Base-by-base conservation (phyloP, 2,329 filamentous ascomycete genomes). In the Dissoconium aciculare region DNA sequence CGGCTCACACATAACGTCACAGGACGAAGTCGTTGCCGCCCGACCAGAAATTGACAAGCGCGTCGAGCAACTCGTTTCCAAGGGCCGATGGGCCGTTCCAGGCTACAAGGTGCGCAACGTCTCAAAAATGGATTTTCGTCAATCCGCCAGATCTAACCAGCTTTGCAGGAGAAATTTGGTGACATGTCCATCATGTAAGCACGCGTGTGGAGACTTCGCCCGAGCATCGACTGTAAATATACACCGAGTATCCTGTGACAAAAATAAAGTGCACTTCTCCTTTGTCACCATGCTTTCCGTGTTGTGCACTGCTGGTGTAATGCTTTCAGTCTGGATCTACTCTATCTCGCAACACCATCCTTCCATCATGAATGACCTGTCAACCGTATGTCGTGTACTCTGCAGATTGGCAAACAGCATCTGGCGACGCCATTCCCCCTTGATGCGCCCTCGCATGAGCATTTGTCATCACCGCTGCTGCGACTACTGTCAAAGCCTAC, bases 31-130 rank as follows among this genome's bases (percentile, higher is more conserved):
- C 60, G 82, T 81, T 40, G 74, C 81, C 49, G 89, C 87, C 51
- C 82, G 85, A 60, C 85, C 89, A 51, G 87, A 92, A 47, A 94
- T 98, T 60, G 87, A 95, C 66, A 76, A 93, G 74, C 91, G 91
- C 72, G 93, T 87, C 51, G 66, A 76, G 52, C 76, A 89, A 66
- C 74, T 98, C 58, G 85, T 98, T 45, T 82, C 82, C 62, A 94
- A 91, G 78, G 87, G 87, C 60, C 82, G 84, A 74, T 98, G 89
- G 89, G 73, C 77, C 67, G 85, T 93, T 55, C 85, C 89, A 43
- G 89, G 89, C 58, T 98, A 98, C 80, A 93, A 94, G 83, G 87
- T 87, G 67, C 51, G 77, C 11, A 2, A 4, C 11, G 19, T 4
- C 15, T 13, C 13, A 32, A 19, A n/a, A n/a, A n/a, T 25, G n/a